These are phyloP conservation scores for Stylosanthes scabra DNA, from an alignment of 331 rosid species.

Conservation along the genomic window DNA sequence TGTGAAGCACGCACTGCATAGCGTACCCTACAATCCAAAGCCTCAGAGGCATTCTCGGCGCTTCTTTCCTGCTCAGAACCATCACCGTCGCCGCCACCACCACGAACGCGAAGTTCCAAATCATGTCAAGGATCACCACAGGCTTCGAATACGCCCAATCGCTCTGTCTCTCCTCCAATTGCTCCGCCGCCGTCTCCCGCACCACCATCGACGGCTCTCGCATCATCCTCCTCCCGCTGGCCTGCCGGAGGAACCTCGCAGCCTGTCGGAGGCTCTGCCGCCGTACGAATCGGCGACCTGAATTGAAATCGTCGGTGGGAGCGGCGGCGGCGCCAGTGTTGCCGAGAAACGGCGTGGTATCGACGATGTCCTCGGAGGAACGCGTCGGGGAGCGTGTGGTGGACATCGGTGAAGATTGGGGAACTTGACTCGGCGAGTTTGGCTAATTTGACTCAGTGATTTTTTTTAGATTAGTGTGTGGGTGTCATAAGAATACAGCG, in stretches of 20 bases:
- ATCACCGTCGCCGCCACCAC: constrained; percentile 62
- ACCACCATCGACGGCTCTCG: constrained; percentile 96
- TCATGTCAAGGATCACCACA: constrained; percentile 79
- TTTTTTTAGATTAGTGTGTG: constrained; percentile 15
- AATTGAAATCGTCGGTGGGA: constrained; percentile 60
- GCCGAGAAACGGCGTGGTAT: constrained; percentile 68
- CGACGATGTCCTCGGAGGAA: constrained; percentile 76
- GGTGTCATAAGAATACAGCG: not conserved
- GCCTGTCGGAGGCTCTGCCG: constrained; percentile 91
- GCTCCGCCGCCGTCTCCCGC: constrained; percentile 95
- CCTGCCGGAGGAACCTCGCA: constrained; percentile 86
- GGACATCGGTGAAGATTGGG: constrained; percentile 51
- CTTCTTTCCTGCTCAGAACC: constrained; percentile 61
- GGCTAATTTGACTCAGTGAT: constrained; percentile 12
- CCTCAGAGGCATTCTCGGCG: constrained; percentile 83
- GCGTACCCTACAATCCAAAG: constrained; percentile 85
- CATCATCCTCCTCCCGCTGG: constrained; percentile 86
- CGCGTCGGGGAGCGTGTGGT: constrained; percentile 62
- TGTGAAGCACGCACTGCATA: constrained; percentile 81
- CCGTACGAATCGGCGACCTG: constrained; percentile 65
- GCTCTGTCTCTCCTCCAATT: constrained; percentile 92
- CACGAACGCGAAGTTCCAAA: constrained; percentile 89
- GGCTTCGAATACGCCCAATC: constrained; percentile 99
- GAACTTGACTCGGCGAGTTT: constrained; percentile 31
- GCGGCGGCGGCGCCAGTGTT: constrained; percentile 46